Percentiles rank a stretch among this genome's conserved stretches.
phyloP scores from a whole-genome alignment of 2,329 filamentous ascomycete species.

The Aureobasidium mangrovei region DNA sequence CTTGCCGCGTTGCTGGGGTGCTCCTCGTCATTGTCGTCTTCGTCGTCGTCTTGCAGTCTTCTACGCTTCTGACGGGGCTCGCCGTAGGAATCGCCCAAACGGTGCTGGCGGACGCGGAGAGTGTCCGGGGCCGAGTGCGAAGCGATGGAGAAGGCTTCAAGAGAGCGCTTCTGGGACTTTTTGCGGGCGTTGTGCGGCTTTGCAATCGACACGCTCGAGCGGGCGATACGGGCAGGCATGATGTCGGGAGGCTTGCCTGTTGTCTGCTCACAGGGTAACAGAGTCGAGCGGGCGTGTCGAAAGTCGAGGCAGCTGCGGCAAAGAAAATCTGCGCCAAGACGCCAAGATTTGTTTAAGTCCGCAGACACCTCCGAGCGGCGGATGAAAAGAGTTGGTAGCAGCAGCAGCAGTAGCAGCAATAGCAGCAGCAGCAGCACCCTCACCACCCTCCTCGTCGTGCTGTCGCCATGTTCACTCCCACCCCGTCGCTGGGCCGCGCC shows the following conservation, averaged over 20 bases:
- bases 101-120: constrained; percentile 45
- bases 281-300: too few species aligned
- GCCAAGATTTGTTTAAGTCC: constrained; percentile 6
- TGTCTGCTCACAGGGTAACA: too few species aligned
- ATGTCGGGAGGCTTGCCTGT: constrained; percentile 14
- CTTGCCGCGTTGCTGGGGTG: constrained; percentile 25
- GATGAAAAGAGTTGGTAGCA: not conserved
- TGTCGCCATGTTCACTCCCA: constrained; percentile 36
- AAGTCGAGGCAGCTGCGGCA: not conserved
- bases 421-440: not conserved
- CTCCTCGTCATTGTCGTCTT: constrained; percentile 43
- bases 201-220: constrained; percentile 25
- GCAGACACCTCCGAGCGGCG: constrained; percentile 13
- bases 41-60: constrained; percentile 39
- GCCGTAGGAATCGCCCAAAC: constrained; percentile 47
- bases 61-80: constrained; percentile 36
- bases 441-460: not conserved
- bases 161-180: constrained; percentile 45
- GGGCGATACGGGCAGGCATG: constrained; percentile 39
- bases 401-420: not conserved
- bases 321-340: constrained; percentile 5
- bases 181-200: constrained; percentile 28
- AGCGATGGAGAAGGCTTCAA: constrained; percentile 60
- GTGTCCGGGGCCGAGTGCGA: constrained; percentile 46
- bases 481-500: constrained; percentile 56